Conservation (phyloP, 1,139 yeast species). For the Hansenula anomala region DNA sequence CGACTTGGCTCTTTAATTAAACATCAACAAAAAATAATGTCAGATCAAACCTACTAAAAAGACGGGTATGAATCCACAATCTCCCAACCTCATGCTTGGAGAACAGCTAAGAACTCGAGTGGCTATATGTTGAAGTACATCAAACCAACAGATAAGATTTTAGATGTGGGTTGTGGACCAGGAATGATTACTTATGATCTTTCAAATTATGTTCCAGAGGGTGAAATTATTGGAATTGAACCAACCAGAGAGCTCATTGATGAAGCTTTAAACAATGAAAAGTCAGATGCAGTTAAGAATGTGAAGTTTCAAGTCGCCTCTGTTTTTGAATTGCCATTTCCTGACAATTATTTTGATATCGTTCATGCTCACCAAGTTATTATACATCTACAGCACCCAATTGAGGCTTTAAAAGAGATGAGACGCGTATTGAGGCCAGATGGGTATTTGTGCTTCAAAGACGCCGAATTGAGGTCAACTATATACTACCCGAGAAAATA, state of each 20-base stretch:
- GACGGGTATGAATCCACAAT: conserved; percentile 24
- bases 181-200: conserved; percentile 36
- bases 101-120: conserved; percentile 31
- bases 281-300: conserved; percentile 16
- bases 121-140: conserved; percentile 28
- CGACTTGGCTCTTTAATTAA: too few species aligned
- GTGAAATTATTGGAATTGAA: conserved; percentile 33
- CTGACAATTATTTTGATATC: conserved; percentile 34
- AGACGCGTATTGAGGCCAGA: conserved; percentile 46
- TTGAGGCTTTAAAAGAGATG: conserved; percentile 42
- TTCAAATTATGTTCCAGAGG: conserved; percentile 26
- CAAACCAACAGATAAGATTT: conserved; percentile 25
- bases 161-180: conserved; percentile 42
- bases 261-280: conserved; percentile 6
- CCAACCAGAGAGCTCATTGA: conserved; percentile 29
- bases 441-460: conserved; percentile 31
- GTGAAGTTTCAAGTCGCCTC: conserved; percentile 30
- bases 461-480: conserved; percentile 26
- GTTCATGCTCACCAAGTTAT: conserved; percentile 37
- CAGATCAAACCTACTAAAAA: conserved; percentile 25
- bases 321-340: conserved; percentile 29
- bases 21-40: too few species aligned
- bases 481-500: conserved; percentile 24
- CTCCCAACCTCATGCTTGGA: conserved; percentile 32
- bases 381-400: conserved; percentile 33